Percentiles rank a stretch among this genome's conserved stretches.
Conservation (phyloP, 176 grass and related monocot genomes). For the Phoenix roebelenii region DNA sequence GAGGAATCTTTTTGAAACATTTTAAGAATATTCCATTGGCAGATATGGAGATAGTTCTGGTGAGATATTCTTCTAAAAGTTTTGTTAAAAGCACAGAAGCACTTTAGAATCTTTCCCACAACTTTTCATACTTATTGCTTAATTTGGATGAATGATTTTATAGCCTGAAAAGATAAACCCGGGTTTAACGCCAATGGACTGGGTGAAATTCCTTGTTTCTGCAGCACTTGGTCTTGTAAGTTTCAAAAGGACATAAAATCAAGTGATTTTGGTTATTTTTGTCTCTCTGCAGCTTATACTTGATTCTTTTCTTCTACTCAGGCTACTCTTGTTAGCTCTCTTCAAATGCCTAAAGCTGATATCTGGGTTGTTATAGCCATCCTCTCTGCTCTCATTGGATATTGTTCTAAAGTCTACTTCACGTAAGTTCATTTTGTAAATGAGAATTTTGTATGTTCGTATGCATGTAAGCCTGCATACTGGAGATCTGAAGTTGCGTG, state of each 20-base stretch:
- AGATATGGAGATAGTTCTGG: conserved; percentile 95
- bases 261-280: neutral
- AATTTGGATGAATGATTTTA: conserved; percentile 25
- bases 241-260: neutral
- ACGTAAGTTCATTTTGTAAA: conserved; percentile 36
- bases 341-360: conserved; percentile 96
- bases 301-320: conserved; percentile 19
- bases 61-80: conserved; percentile 20
- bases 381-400: conserved; percentile 77
- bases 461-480: no score
- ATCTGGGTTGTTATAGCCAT: conserved; percentile 73
- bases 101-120: no score
- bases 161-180: conserved; percentile 99
- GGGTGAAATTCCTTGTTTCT: conserved; percentile 88
- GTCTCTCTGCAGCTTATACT: conserved; percentile 4
- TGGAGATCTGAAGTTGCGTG: no score
- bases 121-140: neutral
- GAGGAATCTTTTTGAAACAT: conserved; percentile 85
- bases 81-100: no score
- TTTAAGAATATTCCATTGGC: conserved; percentile 95
- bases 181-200: conserved; percentile 97
- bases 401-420: conserved; percentile 90
- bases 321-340: conserved; percentile 74
- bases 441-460: no score
- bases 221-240: conserved; percentile 82